phyloP scores from a whole-genome alignment of 768 basidiomycete genomes.

The Rhizopogon roseolus region DNA sequence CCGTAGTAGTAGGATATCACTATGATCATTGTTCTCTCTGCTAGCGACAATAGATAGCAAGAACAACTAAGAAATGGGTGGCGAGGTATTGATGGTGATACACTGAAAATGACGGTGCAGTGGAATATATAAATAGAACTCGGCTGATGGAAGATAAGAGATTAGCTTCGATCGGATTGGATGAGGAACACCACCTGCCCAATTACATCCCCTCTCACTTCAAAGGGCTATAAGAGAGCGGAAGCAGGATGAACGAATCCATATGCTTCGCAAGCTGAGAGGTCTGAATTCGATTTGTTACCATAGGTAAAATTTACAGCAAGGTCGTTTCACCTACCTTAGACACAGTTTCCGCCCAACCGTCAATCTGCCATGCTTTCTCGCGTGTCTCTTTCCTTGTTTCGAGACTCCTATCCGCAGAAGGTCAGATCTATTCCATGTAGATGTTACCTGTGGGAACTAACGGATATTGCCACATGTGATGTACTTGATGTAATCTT shows the following conservation, averaged over 20 bases:
- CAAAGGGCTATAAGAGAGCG: constrained; percentile 80
- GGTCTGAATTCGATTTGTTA: constrained; percentile 50
- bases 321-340: constrained; percentile 49
- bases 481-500: constrained; percentile 83
- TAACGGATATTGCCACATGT: constrained; percentile 96
- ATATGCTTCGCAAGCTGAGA: constrained; percentile 80
- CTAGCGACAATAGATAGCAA: neutral
- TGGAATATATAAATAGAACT: neutral
- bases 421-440: constrained; percentile 7
- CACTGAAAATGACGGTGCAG: neutral
- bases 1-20: no score
- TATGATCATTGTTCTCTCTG: neutral
- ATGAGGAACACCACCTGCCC: neutral
- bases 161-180: constrained; percentile 1
- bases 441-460: constrained; percentile 22
- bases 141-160: neutral
- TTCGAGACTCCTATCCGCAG: constrained; percentile 55
- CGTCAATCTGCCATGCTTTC: constrained; percentile 90
- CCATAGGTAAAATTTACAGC: no score
- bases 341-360: constrained; percentile 92
- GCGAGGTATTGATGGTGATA: neutral
- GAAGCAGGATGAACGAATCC: constrained; percentile 80
- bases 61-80: neutral
- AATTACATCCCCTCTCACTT: constrained; percentile 40
- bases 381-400: constrained; percentile 80